A percentile compares a stretch with the other conserved stretches of the same genome.
Conservation (phyloP, 306 rosid species). For the Cucurbita ficifolia region DNA sequence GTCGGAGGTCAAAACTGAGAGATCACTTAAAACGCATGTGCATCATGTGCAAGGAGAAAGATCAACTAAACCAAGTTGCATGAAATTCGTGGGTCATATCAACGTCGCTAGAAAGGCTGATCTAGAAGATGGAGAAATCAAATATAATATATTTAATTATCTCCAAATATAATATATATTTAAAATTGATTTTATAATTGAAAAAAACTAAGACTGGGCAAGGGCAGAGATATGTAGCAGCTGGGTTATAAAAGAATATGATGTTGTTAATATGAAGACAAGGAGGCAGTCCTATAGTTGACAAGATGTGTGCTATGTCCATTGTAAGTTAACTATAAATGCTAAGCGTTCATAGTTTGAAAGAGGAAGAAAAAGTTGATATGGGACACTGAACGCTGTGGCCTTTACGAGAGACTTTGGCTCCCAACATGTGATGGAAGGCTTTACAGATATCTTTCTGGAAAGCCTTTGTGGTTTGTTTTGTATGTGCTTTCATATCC, state of each 20-base stretch:
- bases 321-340: not conserved
- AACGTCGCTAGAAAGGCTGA: no score
- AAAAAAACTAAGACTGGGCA: no score
- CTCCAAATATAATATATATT: no score
- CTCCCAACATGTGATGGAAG: not conserved
- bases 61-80: no score
- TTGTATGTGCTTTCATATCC: not conserved
- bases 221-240: not conserved
- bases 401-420: not conserved
- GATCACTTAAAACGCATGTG: no score
- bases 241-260: not conserved
- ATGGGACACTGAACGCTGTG: not conserved
- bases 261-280: not conserved
- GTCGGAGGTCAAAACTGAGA: no score
- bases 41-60: no score
- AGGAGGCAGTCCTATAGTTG: not conserved
- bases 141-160: no score
- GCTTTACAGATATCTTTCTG: not conserved
- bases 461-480: not conserved
- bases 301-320: not conserved
- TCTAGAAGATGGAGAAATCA: no score
- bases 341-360: not conserved
- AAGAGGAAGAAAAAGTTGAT: not conserved
- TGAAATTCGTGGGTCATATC: no score
- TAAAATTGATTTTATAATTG: no score